These are phyloP conservation scores for Suhomyces yuchorum DNA, from an alignment of 1,139 yeast genomes.

Conservation along the genomic window DNA sequence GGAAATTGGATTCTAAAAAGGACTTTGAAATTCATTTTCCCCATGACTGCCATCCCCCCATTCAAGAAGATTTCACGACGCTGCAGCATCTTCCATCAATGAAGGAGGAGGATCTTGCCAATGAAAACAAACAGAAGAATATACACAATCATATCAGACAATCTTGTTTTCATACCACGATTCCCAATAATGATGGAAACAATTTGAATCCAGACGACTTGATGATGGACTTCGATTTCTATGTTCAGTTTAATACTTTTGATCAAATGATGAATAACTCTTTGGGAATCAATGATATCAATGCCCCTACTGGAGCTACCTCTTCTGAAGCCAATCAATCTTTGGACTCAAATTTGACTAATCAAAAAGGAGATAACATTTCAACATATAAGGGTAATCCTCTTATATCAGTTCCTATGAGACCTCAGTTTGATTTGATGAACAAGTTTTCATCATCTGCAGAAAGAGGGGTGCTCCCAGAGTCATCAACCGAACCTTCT, in stretches of 20 bases:
- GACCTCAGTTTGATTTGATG: conserved; percentile 1
- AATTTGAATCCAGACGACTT: conserved; percentile 17
- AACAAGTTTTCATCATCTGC: conserved; percentile 6
- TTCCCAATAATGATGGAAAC: conserved; percentile 29
- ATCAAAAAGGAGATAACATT: not conserved
- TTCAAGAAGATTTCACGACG: conserved; percentile 2
- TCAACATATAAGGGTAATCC: not conserved
- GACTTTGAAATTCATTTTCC: conserved; percentile 37
- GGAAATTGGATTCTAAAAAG: conserved; percentile 13
- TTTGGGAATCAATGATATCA: not conserved
- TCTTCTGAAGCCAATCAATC: not conserved
- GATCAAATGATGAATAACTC: conserved; percentile 21
- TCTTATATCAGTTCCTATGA: conserved; percentile 3
- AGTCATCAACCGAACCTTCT: not conserved
- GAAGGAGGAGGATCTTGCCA: not conserved
- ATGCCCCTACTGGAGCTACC: too few relatives aligned
- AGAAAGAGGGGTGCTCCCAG: conserved; percentile 1
- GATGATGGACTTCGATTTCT: conserved; percentile 45
- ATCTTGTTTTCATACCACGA: conserved; percentile 49
- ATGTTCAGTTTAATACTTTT: conserved; percentile 45
- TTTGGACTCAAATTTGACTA: not conserved
- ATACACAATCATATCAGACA: conserved; percentile 38
- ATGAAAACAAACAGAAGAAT: not conserved
- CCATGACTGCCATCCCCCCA: conserved; percentile 38
- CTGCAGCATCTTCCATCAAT: not conserved